Base-by-base conservation (phyloP, 345 rosid genomes). In the Boechera retrofracta region DNA sequence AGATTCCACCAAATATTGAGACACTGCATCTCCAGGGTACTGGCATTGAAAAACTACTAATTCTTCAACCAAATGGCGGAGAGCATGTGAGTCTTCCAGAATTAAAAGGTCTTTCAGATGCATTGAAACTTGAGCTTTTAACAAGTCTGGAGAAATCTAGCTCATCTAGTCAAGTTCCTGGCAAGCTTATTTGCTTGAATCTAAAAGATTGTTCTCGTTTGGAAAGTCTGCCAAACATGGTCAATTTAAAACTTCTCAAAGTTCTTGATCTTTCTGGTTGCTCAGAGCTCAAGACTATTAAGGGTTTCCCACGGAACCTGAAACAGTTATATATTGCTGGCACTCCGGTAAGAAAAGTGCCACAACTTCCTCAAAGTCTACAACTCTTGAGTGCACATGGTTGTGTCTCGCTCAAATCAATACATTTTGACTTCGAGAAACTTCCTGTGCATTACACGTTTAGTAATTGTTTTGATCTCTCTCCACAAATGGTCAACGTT, bases 341-440 rank as follows among this genome's bases (percentile, higher is more conserved):
- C 71, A 48, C 45, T 49, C 10, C 58, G 4, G n/a, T 66, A 33
- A 33, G 31, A 49, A 6, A 66, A 49, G 57, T 49, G 31, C 61
- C 82, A 12, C 75, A 79, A 36, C 71, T 73, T 73, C 82, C 82
- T 2, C 7, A 18, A 9, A 10, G 59, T 35, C 45, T 79, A 54
- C 21, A 52, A 16, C 6, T 24, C 11, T 54, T 79, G 2, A 15
- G 73, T 10, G 59, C 59, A 7, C 66, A 36, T 24, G 31, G 66
- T 11, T 78, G 77, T 65, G 4, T 10, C 15, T 54, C 48, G 3
- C 51, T 10, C 21, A 18, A 18, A 18, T 18, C 21, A 18, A 18
- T 18, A 0, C 4, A 1, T 10, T 18, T 4, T 5, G 12, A 38
- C 7, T 32, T 11, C 0, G 6, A 26, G 4, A 13, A 36, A 24